Evolutionary conservation across 176 grass and related monocot species (phyloP).

Genomic region (Cenchrus americanus): DNA sequence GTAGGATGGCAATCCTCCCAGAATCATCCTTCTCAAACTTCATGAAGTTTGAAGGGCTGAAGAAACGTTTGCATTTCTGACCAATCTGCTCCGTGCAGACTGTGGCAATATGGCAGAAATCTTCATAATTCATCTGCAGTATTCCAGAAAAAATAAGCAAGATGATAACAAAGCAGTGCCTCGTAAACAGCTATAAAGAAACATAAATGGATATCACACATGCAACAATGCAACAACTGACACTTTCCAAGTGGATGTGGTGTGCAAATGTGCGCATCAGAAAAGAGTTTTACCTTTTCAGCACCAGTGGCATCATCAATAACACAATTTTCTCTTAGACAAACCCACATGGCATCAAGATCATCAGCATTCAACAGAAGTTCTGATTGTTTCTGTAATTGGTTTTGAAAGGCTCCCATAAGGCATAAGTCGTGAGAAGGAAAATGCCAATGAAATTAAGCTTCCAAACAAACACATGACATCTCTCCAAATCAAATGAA

Average conservation of each 20-base stretch:
- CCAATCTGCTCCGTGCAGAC: slow-evolving; percentile 98
- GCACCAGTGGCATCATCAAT: slow-evolving; percentile 92
- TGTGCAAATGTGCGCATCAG: slow-evolving; percentile 4
- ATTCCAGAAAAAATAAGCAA: slow-evolving; percentile 18
- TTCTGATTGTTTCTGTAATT: slow-evolving; percentile 97
- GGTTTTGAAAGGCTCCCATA: slow-evolving; percentile 31
- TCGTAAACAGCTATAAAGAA: slow-evolving; percentile 8
- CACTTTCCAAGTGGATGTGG: neutral
- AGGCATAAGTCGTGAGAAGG: slow-evolving; percentile 4
- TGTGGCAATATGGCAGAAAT: slow-evolving; percentile 98
- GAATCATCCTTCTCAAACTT: slow-evolving; percentile 99
- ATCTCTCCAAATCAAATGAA: slow-evolving; percentile 1
- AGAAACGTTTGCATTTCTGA: slow-evolving; percentile 93
- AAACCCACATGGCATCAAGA: slow-evolving; percentile 99
- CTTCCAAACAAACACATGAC: neutral
- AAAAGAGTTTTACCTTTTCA: slow-evolving; percentile 73
- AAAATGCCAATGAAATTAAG: neutral
- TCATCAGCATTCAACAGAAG: slow-evolving; percentile 97
- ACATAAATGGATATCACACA: neutral
- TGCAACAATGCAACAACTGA: neutral
- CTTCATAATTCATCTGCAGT: slow-evolving; percentile 99
- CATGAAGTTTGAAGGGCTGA: slow-evolving; percentile 99
- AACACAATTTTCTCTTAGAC: slow-evolving; percentile 98
- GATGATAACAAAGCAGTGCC: neutral
- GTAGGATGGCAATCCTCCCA: slow-evolving; percentile 97